A percentile compares a stretch with the other conserved stretches of the same genome.
These are phyloP conservation scores for Lantana camara DNA, from an alignment of 257 asterid genomes.

Conservation along the genomic window DNA sequence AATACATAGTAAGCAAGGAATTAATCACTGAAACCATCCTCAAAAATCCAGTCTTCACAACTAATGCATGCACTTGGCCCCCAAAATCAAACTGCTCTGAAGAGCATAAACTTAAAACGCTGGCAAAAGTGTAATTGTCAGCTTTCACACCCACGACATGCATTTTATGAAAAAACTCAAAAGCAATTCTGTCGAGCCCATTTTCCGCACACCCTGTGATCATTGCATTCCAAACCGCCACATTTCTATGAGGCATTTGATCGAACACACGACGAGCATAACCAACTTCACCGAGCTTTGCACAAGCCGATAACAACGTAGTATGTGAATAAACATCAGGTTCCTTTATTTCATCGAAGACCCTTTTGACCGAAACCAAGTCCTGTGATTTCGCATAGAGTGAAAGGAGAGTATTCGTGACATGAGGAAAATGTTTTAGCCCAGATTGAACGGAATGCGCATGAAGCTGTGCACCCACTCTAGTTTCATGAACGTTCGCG, in stretches of 20 bases:
- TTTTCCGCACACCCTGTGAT: slow-evolving; percentile 76
- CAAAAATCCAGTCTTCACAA: slow-evolving; percentile 60
- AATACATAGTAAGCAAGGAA: slow-evolving; percentile 77
- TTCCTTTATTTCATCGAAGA: slow-evolving; percentile 47
- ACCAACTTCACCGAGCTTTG: slow-evolving; percentile 64
- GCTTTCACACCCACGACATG: slow-evolving; percentile 50
- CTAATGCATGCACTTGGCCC: slow-evolving; percentile 67
- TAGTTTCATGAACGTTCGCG: slow-evolving; percentile 41
- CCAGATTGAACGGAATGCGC: slow-evolving; percentile 53
- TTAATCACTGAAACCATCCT: slow-evolving; percentile 67
- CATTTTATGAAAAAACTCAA: slow-evolving; percentile 58
- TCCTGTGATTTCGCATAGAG: slow-evolving; percentile 63
- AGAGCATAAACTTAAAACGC: slow-evolving; percentile 69
- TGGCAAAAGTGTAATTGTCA: slow-evolving; percentile 78
- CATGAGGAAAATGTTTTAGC: slow-evolving; percentile 53
- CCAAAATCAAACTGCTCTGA: slow-evolving; percentile 53
- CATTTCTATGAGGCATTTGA: slow-evolving; percentile 52
- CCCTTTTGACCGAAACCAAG: slow-evolving; percentile 53
- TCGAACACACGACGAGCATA: slow-evolving; percentile 63
- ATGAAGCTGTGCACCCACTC: slow-evolving; percentile 69
- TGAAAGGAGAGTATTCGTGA: slow-evolving; percentile 66
- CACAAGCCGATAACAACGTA: slow-evolving; percentile 68
- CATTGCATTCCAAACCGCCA: slow-evolving; percentile 85
- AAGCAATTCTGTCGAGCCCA: slow-evolving; percentile 46
- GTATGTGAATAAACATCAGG: slow-evolving; percentile 88